Conservation (phyloP, 2,329 filamentous ascomycete genomes). For the Alternaria sp. region DNA sequence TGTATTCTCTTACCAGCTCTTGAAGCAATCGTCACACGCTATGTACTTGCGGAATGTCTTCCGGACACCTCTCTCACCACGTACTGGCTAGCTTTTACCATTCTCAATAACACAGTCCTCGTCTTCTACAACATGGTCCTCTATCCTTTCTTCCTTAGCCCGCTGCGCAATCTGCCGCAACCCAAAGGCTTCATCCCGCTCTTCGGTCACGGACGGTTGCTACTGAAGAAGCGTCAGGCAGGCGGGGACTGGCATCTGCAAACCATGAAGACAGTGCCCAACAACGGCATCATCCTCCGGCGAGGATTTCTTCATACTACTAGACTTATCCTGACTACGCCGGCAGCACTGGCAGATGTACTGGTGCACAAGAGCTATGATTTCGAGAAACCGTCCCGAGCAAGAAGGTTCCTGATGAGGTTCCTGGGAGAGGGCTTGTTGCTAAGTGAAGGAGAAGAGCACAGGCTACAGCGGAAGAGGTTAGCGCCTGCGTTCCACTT, state of each 20-base stretch:
- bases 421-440: slow-evolving; percentile 60
- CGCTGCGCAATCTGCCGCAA: slow-evolving; percentile 48
- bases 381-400: slow-evolving; percentile 58
- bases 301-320: slow-evolving; percentile 48
- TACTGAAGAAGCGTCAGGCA: slow-evolving; percentile 40
- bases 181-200: slow-evolving; percentile 37
- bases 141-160: slow-evolving; percentile 49
- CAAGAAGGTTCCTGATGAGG: slow-evolving; percentile 53
- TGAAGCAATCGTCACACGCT: slow-evolving; percentile 27
- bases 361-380: slow-evolving; percentile 61
- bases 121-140: slow-evolving; percentile 30
- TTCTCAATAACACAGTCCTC: slow-evolving; percentile 24
- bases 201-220: slow-evolving; percentile 46
- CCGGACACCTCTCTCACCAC: slow-evolving; percentile 16
- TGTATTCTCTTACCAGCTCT: slow-evolving; percentile 21
- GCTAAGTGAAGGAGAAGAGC: slow-evolving; percentile 58
- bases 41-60: slow-evolving; percentile 27
- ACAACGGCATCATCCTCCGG: slow-evolving; percentile 50
- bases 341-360: slow-evolving; percentile 56
- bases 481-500: slow-evolving; percentile 86
- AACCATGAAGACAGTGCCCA: slow-evolving; percentile 48
- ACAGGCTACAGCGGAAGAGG: slow-evolving; percentile 68
- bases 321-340: slow-evolving; percentile 47
- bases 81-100: slow-evolving; percentile 23
- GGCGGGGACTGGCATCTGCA: slow-evolving; percentile 40